Evolutionary conservation across 2,329 filamentous ascomycete species (phyloP).

Genomic region (Leptographium procerum): DNA sequence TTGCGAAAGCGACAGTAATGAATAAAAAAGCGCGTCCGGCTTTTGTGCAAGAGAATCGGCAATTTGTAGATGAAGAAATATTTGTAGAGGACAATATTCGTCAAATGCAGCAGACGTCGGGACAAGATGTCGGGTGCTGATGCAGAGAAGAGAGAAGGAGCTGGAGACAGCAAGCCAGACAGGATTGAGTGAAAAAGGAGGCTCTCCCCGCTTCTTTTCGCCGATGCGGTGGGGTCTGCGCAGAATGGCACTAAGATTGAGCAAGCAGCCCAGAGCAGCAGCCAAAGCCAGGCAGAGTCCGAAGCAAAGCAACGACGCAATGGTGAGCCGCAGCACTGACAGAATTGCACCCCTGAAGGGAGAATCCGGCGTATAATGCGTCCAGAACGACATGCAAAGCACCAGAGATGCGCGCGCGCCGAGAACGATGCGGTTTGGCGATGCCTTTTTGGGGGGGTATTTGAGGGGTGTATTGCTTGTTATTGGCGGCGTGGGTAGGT

Average conservation of each 20-base stretch:
- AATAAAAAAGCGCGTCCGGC: not conserved
- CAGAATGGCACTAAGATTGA: constrained; percentile 9
- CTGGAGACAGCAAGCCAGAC: constrained; percentile 1
- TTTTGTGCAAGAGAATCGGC: not conserved
- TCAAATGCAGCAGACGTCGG: not conserved
- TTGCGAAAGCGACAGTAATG: constrained; percentile 3
- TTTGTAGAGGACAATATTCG: not conserved
- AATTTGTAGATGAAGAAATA: constrained; percentile 4
- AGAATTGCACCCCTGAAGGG: not conserved
- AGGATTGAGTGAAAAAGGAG: constrained; percentile 13
- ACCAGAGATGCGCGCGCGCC: not conserved
- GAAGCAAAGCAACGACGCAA: not conserved
- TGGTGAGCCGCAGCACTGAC: not conserved
- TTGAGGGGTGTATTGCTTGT: not conserved
- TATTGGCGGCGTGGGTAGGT: not conserved
- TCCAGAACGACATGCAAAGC: not conserved
- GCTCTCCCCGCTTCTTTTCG: constrained; percentile 14
- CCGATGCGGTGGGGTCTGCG: constrained; percentile 12
- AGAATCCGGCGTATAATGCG: not conserved
- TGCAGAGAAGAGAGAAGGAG: not conserved
- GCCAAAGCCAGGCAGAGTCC: not conserved
- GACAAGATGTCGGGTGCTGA: not conserved
- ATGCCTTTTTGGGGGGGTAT: not conserved
- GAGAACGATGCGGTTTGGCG: not conserved
- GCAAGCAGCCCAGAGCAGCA: not conserved